Evolutionary conservation across 176 grass and related monocot genomes (phyloP), one percentile per base, ranked within the genome.

Genomic region (Zizania latifolia): DNA sequence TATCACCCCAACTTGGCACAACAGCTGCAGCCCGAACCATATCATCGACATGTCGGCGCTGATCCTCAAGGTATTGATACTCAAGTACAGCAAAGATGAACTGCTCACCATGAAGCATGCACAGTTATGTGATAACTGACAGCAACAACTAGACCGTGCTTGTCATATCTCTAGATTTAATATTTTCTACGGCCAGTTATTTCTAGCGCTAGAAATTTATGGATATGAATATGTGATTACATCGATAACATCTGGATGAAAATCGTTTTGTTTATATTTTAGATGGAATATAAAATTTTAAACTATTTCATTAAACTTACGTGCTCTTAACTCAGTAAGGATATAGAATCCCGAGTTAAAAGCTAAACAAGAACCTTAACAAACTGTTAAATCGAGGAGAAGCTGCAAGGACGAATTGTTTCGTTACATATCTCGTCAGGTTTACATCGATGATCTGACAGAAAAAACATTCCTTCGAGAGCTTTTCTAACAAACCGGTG

Each of bases 401-500:
- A 66, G 66, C 79, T 38, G 54, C 13, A 53, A 17, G 37, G 1
- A 21, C n/a, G 9, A 70, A 54, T 77, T 62, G 37, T 57, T 48
- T 61, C 59, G 28, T 60, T 68, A 74, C 32, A 79, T 68, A 83
- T 83, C 41, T 50, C 16, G 12, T 75, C n/a, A n/a, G 12, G 22
- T 88, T 74, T 79, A 6, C 75, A 72, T 72, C 41, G 17, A 70
- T 31, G 6, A 62, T 53, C 36, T 30, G 48, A 45, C 13, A 21
- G n/a, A n/a, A n/a, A 78, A 55, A 62, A 79, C 74, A 88, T 83
- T 88, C 81, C 16, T 72, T 51, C 39, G 78, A 72, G 57, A 71
- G 22, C 41, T 81, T 71, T 81, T 16, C 57, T 78, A 86, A 83
- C 72, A 73, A 81, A 82, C 75, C 75, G 58, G 79, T 78, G 28